Base-by-base conservation (phyloP, 116 monocot species). In the Posidonia oceanica region DNA sequence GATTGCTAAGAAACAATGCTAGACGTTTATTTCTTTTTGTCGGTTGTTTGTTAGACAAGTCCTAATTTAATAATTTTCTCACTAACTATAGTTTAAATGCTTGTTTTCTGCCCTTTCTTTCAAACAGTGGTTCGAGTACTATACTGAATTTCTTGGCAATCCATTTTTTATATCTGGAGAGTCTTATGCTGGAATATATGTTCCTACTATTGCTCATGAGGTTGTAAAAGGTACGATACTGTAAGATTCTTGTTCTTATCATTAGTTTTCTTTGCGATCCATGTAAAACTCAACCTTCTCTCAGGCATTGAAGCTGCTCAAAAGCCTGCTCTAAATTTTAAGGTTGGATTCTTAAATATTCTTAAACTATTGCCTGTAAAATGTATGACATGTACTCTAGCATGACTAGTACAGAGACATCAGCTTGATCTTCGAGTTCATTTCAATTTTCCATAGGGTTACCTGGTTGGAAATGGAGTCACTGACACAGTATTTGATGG, bases 131-230 rank as follows among this genome's bases (percentile, higher is more conserved):
- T 94, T 90, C 72, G 69, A 82, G 52, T 72, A 69, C 39, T 94
- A 94, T 54, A 81, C 94, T 10, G 90, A 94, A 74, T 94, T 94
- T 55, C 85, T 85, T 18, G 40, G 23, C 22, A 94, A 94, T 71
- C 78, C 87, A 15, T 90, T 94, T 78, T 94, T 80, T 42, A 83
- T 94, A 41, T 21, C 81, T 64, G 94, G 87, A 12, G 90, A 90
- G 69, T 90, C 94, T 61, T 94, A 90, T 78, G 87, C 90, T 29
- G 94, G 94, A 10, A 80, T 90, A 10, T 85, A 90, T 61, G 83
- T 94, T 64, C 94, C 90, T 12, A 85, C 87, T 22, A 83, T 94
- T 74, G 68, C 81, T 17, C 54, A 74, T 79, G 81, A 80, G 73
- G 85, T 91, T 81, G 91, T 44, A 39, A 82, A 81, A 75, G 91